Base-by-base conservation (phyloP, 2,329 filamentous ascomycete species). In the Metarhizium humberi region DNA sequence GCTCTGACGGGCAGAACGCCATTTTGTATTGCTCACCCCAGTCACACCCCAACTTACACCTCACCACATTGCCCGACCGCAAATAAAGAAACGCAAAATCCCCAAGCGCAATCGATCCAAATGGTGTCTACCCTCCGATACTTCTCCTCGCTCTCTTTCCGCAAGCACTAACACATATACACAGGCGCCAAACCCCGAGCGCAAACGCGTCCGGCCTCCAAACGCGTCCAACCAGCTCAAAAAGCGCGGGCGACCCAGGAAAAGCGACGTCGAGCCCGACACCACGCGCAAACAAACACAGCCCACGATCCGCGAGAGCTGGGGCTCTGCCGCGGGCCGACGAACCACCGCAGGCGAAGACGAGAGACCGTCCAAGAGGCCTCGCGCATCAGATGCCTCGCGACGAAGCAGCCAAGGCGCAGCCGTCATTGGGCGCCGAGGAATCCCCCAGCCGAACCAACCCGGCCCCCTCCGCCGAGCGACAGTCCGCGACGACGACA, bases 141-240 rank as follows among this genome's bases (percentile, higher is more conserved):
- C 38, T 8, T 3, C 32, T 25, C 25, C 1, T 25, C 32, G 32
- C 10, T 11, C 13, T 11, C 38, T 11, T 40, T 16, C 14, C 10
- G 14, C 2, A 16, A 40, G 38, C 14, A 16, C 38, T 45, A 11
- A 45, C 42, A 13, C 14, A 20, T 18, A 25, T n/a, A 4, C 34
- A 14, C 49, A 55, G 38, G 46, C 25, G 3, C 43, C 68, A 65
- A 59, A 66, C 16, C 59, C 63, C 47, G 59, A 72, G 60, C 74
- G 74, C 59, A 76, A 75, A 63, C 74, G 74, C 64, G 72, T 72
- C 54, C 68, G 71, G 45, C 71, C 69, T 13, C 62, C 70, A 36
- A 72, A 71, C 73, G 73, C 73, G 72, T 70, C 70, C 55, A 70
- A 32, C 40, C 50, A 32, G 16, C 20, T 30, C 45, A 14, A 48